These are phyloP conservation scores for Knoxia roxburghii DNA, from an alignment of 257 asterid species.

Conservation along the genomic window DNA sequence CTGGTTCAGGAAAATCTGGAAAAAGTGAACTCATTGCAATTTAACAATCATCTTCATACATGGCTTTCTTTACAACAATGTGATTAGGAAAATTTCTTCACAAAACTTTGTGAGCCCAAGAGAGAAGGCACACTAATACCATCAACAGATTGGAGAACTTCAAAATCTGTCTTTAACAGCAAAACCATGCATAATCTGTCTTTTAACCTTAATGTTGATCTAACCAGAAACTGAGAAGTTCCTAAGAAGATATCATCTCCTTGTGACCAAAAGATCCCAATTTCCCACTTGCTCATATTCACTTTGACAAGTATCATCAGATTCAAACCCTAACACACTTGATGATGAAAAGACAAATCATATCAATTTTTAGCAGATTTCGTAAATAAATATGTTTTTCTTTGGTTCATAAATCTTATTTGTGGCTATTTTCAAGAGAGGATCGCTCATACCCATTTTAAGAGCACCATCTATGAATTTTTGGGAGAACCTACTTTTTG, in stretches of 20 bases:
- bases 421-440: too few relatives aligned
- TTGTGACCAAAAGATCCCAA: background rate
- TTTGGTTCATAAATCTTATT: too few relatives aligned
- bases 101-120: background rate
- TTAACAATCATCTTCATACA: too few relatives aligned
- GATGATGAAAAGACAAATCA: background rate
- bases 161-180: background rate
- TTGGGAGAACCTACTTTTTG: too few relatives aligned
- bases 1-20: background rate
- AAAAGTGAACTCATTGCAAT: too few relatives aligned
- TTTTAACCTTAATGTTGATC: background rate
- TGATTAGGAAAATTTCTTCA: background rate
- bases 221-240: background rate
- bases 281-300: background rate
- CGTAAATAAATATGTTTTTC: too few relatives aligned
- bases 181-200: background rate
- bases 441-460: too few relatives aligned
- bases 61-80: too few relatives aligned
- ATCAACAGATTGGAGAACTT: background rate
- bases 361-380: background rate
- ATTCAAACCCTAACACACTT: background rate
- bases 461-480: too few relatives aligned
- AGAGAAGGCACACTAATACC: background rate
- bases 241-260: background rate
- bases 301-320: background rate